Conservation (phyloP, 2,329 filamentous ascomycete species). For the Mariannaea elegans region DNA sequence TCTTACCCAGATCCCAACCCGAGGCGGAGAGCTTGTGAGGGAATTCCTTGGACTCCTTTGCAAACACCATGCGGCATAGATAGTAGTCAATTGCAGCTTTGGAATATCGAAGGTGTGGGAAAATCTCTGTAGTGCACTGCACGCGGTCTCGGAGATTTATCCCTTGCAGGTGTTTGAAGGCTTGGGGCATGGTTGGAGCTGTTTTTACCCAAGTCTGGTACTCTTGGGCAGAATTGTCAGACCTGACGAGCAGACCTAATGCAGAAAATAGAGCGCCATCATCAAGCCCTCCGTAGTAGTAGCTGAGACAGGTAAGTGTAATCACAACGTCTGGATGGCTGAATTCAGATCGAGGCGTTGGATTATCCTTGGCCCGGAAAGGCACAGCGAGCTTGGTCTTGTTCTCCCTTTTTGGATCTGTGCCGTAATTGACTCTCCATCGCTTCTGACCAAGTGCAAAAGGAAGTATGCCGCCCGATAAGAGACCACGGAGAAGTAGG, state of each 20-base stretch:
- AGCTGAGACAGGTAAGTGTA: constrained; percentile 62
- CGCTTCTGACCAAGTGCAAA: constrained; percentile 66
- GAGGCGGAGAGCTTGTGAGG: constrained; percentile 69
- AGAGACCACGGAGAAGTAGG: constrained; percentile 62
- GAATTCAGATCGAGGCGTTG: constrained; percentile 65
- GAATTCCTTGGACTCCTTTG: constrained; percentile 70
- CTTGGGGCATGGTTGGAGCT: constrained; percentile 41
- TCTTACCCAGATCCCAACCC: constrained; percentile 70
- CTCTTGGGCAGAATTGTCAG: constrained; percentile 61
- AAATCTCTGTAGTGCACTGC: constrained; percentile 59
- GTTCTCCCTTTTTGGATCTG: constrained; percentile 53
- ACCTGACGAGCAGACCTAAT: constrained; percentile 57
- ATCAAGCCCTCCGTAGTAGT: constrained; percentile 64
- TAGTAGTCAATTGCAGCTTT: constrained; percentile 71
- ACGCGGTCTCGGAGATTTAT: constrained; percentile 67
- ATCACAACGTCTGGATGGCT: constrained; percentile 69
- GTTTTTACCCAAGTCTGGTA: constrained; percentile 60
- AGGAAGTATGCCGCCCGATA: constrained; percentile 62
- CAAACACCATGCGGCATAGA: constrained; percentile 65
- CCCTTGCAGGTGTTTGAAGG: constrained; percentile 53
- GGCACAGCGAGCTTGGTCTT: constrained; percentile 63
- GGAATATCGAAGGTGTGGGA: constrained; percentile 59
- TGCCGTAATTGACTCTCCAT: constrained; percentile 73
- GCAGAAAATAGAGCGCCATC: constrained; percentile 58
- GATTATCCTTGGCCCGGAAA: constrained; percentile 67